These are phyloP conservation scores for Tetrapisispora arboricola DNA, from an alignment of 805 yeast species.

Conservation along the genomic window DNA sequence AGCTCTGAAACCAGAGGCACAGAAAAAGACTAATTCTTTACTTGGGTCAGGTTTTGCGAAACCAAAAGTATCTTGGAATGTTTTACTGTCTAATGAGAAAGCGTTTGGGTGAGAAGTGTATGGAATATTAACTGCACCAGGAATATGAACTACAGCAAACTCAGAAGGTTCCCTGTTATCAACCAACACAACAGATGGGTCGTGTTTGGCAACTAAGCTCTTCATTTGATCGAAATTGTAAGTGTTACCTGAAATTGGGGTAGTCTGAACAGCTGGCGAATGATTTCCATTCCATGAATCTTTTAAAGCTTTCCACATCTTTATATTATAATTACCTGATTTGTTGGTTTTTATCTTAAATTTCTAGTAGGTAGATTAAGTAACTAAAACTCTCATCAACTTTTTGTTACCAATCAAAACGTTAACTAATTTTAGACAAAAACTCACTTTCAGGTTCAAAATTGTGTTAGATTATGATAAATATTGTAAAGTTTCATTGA, in stretches of 20 bases:
- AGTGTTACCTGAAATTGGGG: conserved; percentile 1
- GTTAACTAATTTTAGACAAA: too few species aligned
- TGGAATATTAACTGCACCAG: conserved; percentile 76
- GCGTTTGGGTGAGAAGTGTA: conserved; percentile 82
- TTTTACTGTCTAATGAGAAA: conserved; percentile 54
- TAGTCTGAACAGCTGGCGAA: background rate
- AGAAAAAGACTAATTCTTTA: conserved; percentile 66
- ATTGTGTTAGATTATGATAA: too few species aligned
- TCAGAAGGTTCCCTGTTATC: conserved; percentile 88
- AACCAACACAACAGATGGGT: conserved; percentile 44
- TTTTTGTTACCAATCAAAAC: too few species aligned
- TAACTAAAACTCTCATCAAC: too few species aligned
- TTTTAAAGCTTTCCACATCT: conserved; percentile 18
- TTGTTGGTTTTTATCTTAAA: too few species aligned
- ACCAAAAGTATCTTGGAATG: conserved; percentile 64
- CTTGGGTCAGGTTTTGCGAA: conserved; percentile 57
- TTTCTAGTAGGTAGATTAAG: too few species aligned
- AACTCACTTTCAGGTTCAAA: too few species aligned
- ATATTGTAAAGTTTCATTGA: too few species aligned
- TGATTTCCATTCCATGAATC: conserved; percentile 24
- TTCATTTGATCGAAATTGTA: conserved; percentile 47
- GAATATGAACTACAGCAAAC: conserved; percentile 56
- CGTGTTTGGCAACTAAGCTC: conserved; percentile 32
- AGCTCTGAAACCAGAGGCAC: conserved; percentile 80
- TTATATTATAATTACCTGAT: background rate